These are phyloP conservation scores for Puccinia horiana DNA, from an alignment of 1,284 basidiomycete genomes.

Conservation along the genomic window DNA sequence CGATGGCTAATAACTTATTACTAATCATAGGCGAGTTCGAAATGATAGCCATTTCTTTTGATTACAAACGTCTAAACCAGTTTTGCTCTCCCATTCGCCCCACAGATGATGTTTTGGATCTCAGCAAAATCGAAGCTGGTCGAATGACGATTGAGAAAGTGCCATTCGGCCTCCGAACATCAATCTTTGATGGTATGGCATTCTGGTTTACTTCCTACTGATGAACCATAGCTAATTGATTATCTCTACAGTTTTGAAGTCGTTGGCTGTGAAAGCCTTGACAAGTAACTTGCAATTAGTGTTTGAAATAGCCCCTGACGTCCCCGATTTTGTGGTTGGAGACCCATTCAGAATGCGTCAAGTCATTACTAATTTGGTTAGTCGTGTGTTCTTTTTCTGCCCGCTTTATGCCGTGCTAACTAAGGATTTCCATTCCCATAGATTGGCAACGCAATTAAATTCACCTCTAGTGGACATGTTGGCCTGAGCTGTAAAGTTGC, in stretches of 20 bases:
- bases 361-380: constrained; percentile 80
- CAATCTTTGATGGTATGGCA: constrained; percentile 73
- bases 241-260: constrained; percentile 74
- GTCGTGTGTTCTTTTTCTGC: background rate
- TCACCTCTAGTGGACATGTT: constrained; percentile 89
- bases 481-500: constrained; percentile 81
- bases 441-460: constrained; percentile 87
- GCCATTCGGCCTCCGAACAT: constrained; percentile 93
- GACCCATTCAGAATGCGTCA: constrained; percentile 76
- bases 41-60: constrained; percentile 48
- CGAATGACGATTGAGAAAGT: constrained; percentile 99
- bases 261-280: constrained; percentile 93
- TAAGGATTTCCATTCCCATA: background rate
- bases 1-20: constrained; percentile 85
- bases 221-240: background rate
- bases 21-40: constrained; percentile 72
- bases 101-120: constrained; percentile 88
- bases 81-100: background rate
- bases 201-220: background rate
- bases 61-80: background rate
- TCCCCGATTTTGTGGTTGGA: constrained; percentile 94
- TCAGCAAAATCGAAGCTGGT: constrained; percentile 97
- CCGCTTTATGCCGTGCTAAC: background rate
- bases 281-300: constrained; percentile 97
- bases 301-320: constrained; percentile 92